These are phyloP conservation scores for Paspalum notatum DNA, from an alignment of 176 grass and related monocot species.

Conservation along the genomic window DNA sequence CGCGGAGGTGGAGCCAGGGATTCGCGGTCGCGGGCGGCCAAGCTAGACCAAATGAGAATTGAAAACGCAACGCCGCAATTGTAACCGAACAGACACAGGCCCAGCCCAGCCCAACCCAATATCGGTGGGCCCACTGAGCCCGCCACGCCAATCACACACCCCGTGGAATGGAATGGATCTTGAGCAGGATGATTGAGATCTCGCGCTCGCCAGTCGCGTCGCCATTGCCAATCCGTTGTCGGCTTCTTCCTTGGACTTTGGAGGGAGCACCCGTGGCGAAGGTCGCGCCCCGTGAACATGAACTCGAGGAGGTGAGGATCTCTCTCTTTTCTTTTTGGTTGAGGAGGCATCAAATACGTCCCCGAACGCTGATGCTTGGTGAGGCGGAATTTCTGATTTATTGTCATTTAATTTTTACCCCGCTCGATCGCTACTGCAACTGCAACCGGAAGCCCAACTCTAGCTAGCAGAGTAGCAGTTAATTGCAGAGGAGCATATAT, in stretches of 20 bases:
- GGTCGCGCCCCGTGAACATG: slow-evolving; percentile 30
- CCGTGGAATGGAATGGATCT: too few relatives aligned
- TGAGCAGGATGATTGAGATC: background rate
- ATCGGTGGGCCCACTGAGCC: too few relatives aligned
- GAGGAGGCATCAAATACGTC: background rate
- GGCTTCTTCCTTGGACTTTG: too few relatives aligned
- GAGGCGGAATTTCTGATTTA: background rate
- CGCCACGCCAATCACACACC: too few relatives aligned
- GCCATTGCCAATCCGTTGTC: too few relatives aligned
- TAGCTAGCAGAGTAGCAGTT: too few relatives aligned
- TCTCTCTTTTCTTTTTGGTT: background rate
- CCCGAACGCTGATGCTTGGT: background rate
- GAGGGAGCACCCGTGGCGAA: too few relatives aligned
- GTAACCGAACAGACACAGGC: background rate
- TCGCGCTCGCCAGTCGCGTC: background rate
- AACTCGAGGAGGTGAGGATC: slow-evolving; percentile 40
- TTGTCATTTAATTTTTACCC: background rate
- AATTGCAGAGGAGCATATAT: too few relatives aligned
- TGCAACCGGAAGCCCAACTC: background rate
- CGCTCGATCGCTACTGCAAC: too few relatives aligned
- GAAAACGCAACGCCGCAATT: background rate
- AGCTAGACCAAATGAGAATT: too few relatives aligned
- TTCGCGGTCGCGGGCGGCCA: too few relatives aligned
- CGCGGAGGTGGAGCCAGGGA: background rate
- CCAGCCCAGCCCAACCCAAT: too few relatives aligned